Conservation (phyloP, 2,329 filamentous ascomycete genomes). For the Saccharata proteae region DNA sequence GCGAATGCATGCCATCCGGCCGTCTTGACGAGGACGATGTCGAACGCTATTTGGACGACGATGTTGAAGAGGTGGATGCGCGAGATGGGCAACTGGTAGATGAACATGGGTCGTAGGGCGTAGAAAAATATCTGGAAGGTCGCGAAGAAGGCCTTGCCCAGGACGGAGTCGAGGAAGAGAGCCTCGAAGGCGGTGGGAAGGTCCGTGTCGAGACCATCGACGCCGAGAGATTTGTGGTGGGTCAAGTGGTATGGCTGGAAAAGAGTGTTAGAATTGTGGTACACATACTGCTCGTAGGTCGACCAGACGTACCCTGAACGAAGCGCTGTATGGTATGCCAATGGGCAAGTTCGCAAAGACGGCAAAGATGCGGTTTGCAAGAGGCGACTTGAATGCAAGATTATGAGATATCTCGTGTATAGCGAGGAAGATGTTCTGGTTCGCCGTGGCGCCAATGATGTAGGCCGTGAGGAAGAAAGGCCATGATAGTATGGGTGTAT, state of each 20-base stretch:
- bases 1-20: conserved; percentile 53
- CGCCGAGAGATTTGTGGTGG: conserved; percentile 96
- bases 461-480: conserved; percentile 81
- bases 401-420: conserved; percentile 99
- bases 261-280: conserved; percentile 13
- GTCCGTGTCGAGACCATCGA: conserved; percentile 91
- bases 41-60: conserved; percentile 62
- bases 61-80: conserved; percentile 77
- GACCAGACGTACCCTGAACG: conserved; percentile 67
- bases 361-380: conserved; percentile 74
- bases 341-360: conserved; percentile 94
- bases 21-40: conserved; percentile 52
- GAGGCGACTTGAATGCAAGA: conserved; percentile 71
- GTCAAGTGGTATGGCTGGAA: conserved; percentile 88
- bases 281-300: background rate
- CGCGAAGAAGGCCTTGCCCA: conserved; percentile 96
- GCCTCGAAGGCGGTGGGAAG: conserved; percentile 87
- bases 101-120: conserved; percentile 85
- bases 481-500: conserved; percentile 70
- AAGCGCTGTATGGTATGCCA: conserved; percentile 88
- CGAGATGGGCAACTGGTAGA: conserved; percentile 83
- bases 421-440: conserved; percentile 96
- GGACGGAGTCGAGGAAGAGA: conserved; percentile 82
- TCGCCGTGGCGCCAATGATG: conserved; percentile 82
- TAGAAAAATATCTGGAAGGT: conserved; percentile 99